These are phyloP conservation scores for Leccinum truebloodii DNA, from an alignment of 768 basidiomycete genomes.

Conservation along the genomic window DNA sequence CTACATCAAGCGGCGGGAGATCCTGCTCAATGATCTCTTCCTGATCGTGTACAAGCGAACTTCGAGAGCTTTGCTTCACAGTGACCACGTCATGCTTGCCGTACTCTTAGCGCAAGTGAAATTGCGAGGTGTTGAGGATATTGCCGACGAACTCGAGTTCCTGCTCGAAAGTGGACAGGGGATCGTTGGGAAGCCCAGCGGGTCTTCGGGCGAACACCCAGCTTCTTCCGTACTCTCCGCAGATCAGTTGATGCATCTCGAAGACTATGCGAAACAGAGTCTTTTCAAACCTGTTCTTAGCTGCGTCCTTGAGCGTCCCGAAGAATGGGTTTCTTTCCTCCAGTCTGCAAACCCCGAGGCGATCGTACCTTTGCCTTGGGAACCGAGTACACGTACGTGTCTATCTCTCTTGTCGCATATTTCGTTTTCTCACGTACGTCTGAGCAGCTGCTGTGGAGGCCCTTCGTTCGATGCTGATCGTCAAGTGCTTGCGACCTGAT, in stretches of 20 bases:
- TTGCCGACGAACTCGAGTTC: constrained; percentile 85
- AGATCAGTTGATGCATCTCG: constrained; percentile 70
- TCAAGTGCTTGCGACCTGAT: constrained; percentile 93
- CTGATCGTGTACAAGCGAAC: constrained; percentile 85
- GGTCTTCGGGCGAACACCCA: constrained; percentile 37
- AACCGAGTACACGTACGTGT: constrained; percentile 70
- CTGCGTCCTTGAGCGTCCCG: constrained; percentile 60
- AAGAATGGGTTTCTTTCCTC: constrained; percentile 73
- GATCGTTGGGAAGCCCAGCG: constrained; percentile 40
- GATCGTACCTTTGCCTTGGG: constrained; percentile 77
- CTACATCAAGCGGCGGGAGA: constrained; percentile 67
- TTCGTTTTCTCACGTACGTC: constrained; percentile 18
- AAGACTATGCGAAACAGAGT: constrained; percentile 67
- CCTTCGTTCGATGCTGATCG: constrained; percentile 71
- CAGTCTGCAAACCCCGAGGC: constrained; percentile 65
- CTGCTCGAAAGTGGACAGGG: constrained; percentile 87
- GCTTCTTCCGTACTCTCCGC: constrained; percentile 53
- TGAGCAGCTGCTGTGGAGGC: constrained; percentile 66
- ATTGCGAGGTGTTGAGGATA: constrained; percentile 75
- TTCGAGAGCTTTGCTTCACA: constrained; percentile 85
- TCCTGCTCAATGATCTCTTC: constrained; percentile 88
- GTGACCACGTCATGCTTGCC: constrained; percentile 89
- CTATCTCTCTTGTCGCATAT: not conserved
- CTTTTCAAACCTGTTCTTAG: constrained; percentile 76
- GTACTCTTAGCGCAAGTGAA: constrained; percentile 90